Conservation (phyloP, 2,329 filamentous ascomycete species). For the Apiospora sp. region DNA sequence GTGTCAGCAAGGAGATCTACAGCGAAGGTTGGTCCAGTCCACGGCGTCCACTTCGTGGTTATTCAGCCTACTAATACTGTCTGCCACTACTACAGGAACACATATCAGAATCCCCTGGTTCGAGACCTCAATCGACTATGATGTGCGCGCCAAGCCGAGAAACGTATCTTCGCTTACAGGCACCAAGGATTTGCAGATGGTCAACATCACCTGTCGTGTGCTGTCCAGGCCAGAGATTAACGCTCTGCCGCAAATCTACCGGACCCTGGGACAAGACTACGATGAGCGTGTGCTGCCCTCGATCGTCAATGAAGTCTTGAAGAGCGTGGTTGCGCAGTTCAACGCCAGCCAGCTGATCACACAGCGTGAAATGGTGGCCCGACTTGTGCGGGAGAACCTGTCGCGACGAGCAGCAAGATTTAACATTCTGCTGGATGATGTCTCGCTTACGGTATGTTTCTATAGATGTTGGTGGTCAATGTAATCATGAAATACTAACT, state of each 20-base stretch:
- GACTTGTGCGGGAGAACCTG: conserved; percentile 90
- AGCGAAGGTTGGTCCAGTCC: conserved; percentile 73
- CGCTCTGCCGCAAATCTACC: conserved; percentile 94
- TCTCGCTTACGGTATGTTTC: conserved; percentile 83
- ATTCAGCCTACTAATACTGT: not conserved
- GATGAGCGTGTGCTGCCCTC: conserved; percentile 96
- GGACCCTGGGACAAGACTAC: conserved; percentile 93
- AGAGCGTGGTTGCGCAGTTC: conserved; percentile 98
- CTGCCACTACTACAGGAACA: conserved; percentile 67
- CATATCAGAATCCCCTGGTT: conserved; percentile 96
- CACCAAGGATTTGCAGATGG: conserved; percentile 99
- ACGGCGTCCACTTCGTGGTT: conserved; percentile 18
- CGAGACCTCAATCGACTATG: conserved; percentile 95
- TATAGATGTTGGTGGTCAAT: not conserved
- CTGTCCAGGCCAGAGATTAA: conserved; percentile 89
- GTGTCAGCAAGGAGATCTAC: conserved; percentile 97
- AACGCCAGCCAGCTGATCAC: conserved; percentile 98
- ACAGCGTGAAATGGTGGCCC: conserved; percentile 95
- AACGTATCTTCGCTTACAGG: conserved; percentile 97
- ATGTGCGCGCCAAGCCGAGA: conserved; percentile 96
- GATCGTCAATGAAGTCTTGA: conserved; percentile 98
- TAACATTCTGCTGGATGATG: conserved; percentile 97
- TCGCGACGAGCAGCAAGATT: conserved; percentile 90
- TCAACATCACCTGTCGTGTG: conserved; percentile 99
- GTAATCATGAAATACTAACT: conserved; percentile 35